Evolutionary conservation across 306 rosid species (phyloP), one percentile per base, ranked within the genome.

Genomic region (Luffa aegyptiaca): DNA sequence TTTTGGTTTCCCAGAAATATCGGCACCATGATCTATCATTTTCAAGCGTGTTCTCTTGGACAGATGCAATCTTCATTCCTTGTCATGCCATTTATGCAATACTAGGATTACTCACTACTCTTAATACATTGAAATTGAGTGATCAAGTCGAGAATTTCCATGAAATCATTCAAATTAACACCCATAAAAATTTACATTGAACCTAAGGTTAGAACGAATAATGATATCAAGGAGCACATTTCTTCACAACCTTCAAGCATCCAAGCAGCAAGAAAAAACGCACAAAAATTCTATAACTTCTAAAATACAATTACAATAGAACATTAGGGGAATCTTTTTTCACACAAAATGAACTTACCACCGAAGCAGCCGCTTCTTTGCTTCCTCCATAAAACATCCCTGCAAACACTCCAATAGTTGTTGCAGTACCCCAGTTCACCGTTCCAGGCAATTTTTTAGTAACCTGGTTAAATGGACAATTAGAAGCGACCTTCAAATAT

Each of bases 341-440:
- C 12, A 17, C 5, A 41, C 6, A 35, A 77, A 44, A 79, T 17
- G 81, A 85, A 86, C 97, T 91, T 81, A 95, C 99, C 84, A 91
- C 96, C 55, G 96, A 93, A 80, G 98, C 93, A 81, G 96, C 69
- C 17, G 99, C 99, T 85, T 93, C 98, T 85, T 84, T 95, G 92
- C 99, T 95, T 49, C 98, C 98, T 1, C 99, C 99, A 65, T 95
- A 93, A 49, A 95, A 71, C 94, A 95, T 86, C 76, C 99, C 99
- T 31, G 98, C 96, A 90, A 93, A 93, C 16, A 95, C 86, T 65
- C 88, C 96, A 77, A 93, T 59, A n/a, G 92, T 91, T 64, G 98
- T 95, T 33, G 98, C 89, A 53, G 98, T 83, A 78, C 97, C 97
- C 99, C 97, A 85, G 77, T 89, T 93, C 80, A 89, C 96, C 13